Percentiles rank a stretch among this genome's conserved stretches.
These are phyloP conservation scores for Saccharum spontaneum DNA, from an alignment of 176 grass and related monocot species.

Conservation along the genomic window DNA sequence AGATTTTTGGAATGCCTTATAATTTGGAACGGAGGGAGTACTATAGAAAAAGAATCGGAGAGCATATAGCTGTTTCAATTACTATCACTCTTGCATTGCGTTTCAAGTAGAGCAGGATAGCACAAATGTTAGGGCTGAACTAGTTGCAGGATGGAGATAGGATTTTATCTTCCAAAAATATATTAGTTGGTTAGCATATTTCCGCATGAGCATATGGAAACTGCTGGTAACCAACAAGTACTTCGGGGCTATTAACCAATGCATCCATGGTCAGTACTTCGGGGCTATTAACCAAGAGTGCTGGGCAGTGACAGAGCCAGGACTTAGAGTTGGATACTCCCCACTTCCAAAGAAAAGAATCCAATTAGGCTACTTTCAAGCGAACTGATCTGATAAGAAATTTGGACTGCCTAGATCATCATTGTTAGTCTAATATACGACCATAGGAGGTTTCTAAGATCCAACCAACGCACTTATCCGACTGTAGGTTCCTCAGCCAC, in stretches of 20 bases:
- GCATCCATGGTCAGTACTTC: neutral
- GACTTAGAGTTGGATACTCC: neutral
- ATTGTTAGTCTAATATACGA: no score
- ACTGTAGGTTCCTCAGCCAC: neutral
- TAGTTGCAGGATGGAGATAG: neutral
- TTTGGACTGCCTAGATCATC: no score
- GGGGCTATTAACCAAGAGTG: no score
- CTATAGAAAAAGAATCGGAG: neutral
- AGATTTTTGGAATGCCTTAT: no score
- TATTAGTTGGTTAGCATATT: neutral
- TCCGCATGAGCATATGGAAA: neutral
- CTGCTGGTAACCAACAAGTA: conserved; percentile 2
- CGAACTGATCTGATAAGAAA: no score
- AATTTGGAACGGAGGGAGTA: no score
- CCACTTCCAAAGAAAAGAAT: neutral
- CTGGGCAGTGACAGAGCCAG: neutral
- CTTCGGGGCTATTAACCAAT: neutral
- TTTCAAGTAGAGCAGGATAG: neutral
- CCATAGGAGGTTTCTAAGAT: neutral
- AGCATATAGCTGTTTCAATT: neutral
- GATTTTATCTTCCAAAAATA: neutral
- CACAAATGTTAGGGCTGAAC: neutral
- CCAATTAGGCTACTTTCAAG: neutral
- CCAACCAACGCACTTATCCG: neutral
- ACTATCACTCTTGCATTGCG: neutral